Conservation (phyloP, 176 grass and related monocot species). For the Olyra latifolia region DNA sequence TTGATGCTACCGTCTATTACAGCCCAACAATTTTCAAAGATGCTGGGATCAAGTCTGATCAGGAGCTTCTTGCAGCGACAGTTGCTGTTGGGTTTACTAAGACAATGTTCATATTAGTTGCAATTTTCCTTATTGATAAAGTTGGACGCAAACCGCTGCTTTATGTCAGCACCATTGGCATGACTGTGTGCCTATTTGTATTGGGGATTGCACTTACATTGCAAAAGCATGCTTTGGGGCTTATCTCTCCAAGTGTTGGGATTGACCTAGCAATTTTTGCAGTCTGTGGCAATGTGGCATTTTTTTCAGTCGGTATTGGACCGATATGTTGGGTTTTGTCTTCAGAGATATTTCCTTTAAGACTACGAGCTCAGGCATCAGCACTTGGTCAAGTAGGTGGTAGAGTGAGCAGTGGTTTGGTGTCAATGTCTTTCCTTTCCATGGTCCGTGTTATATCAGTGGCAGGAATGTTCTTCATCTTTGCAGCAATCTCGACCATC, state of each 20-base stretch:
- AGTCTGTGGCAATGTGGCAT: constrained; percentile 86
- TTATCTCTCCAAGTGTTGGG: constrained; percentile 57
- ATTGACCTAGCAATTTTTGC: constrained; percentile 74
- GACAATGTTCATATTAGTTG: constrained; percentile 84
- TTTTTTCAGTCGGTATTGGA: constrained; percentile 91
- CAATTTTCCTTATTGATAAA: constrained; percentile 87
- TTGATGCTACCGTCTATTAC: constrained; percentile 94
- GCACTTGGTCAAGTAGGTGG: constrained; percentile 84
- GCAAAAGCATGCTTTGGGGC: constrained; percentile 33
- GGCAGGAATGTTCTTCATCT: constrained; percentile 72
- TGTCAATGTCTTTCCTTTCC: constrained; percentile 92
- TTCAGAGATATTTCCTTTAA: constrained; percentile 84
- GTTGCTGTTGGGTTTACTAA: constrained; percentile 86
- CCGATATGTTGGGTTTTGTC: constrained; percentile 94
- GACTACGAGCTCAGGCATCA: constrained; percentile 84
- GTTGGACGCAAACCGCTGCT: constrained; percentile 84
- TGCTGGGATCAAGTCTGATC: constrained; percentile 80
- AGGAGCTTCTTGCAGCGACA: constrained; percentile 78
- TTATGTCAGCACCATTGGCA: constrained; percentile 86
- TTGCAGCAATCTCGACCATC: constrained; percentile 54
- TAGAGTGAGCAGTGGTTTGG: constrained; percentile 79
- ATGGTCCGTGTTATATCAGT: constrained; percentile 71
- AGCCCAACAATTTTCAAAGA: constrained; percentile 82
- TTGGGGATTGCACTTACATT: constrained; percentile 63
- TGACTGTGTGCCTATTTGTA: constrained; percentile 79